Conservation (phyloP, 768 basidiomycete species). For the Crassisporium funariophilum region DNA sequence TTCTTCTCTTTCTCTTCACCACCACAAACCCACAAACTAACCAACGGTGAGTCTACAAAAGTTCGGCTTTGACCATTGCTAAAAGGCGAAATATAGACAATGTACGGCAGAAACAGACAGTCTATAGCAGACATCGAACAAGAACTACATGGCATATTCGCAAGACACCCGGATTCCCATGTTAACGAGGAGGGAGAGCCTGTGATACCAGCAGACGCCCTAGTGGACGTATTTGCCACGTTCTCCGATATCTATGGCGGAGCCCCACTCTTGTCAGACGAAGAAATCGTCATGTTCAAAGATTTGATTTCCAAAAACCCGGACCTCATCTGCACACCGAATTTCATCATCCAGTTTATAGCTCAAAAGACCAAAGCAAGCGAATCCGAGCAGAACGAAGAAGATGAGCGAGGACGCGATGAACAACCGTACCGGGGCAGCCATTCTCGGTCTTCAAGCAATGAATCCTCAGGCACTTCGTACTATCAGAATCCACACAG, state of each 20-base stretch:
- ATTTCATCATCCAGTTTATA: constrained; percentile 63
- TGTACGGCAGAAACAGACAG: constrained; percentile 64
- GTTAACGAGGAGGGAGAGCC: constrained; percentile 60
- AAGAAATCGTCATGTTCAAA: constrained; percentile 65
- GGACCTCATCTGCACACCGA: constrained; percentile 68
- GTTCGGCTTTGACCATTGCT: too few relatives aligned
- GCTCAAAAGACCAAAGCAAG: constrained; percentile 58
- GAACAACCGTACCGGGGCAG: constrained; percentile 24
- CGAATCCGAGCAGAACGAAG: constrained; percentile 38
- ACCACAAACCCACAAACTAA: too few relatives aligned
- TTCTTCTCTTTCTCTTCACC: constrained; percentile 15
- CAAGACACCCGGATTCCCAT: constrained; percentile 61
- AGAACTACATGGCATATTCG: constrained; percentile 68
- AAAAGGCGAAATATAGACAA: too few relatives aligned
- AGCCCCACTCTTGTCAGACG: constrained; percentile 60
- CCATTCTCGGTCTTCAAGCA: constrained; percentile 56
- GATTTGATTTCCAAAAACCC: constrained; percentile 58
- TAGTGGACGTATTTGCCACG: constrained; percentile 67
- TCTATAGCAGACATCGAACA: constrained; percentile 72
- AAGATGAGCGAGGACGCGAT: constrained; percentile 39
- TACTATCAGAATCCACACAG: constrained; percentile 39
- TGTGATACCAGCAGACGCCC: constrained; percentile 68
- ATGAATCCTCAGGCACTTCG: constrained; percentile 49
- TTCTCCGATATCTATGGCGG: constrained; percentile 64
- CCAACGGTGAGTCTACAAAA: too few relatives aligned